phyloP scores from a whole-genome alignment of 2,329 filamentous ascomycete genomes.

The Epichloe uncinata region DNA sequence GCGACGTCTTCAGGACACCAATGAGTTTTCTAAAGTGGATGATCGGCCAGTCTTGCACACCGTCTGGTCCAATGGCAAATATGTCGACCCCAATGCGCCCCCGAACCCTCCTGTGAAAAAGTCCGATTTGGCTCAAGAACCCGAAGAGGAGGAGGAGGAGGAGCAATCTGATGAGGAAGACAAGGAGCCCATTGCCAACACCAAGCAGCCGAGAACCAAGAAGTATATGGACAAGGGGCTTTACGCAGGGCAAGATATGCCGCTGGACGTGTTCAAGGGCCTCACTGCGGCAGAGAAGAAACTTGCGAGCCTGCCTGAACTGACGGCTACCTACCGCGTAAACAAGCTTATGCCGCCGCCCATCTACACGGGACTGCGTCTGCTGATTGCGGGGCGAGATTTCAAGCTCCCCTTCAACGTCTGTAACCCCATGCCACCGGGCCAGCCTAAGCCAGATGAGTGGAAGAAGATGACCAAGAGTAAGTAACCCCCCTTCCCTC shows the following conservation, averaged over 20 bases:
- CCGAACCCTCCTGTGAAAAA: slow-evolving; percentile 26
- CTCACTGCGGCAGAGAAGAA: slow-evolving; percentile 37
- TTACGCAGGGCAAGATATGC: slow-evolving; percentile 66
- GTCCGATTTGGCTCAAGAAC: slow-evolving; percentile 11
- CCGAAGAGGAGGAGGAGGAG: neutral
- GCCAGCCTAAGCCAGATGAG: slow-evolving; percentile 82
- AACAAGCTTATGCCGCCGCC: slow-evolving; percentile 57
- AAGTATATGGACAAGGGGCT: slow-evolving; percentile 72
- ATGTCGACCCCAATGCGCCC: slow-evolving; percentile 33
- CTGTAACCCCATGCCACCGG: slow-evolving; percentile 73
- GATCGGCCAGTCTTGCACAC: slow-evolving; percentile 43
- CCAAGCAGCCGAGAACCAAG: slow-evolving; percentile 43
- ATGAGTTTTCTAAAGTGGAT: slow-evolving; percentile 48
- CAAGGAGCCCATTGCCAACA: slow-evolving; percentile 15
- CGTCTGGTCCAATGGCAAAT: slow-evolving; percentile 53
- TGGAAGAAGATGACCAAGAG: slow-evolving; percentile 89
- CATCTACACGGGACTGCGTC: slow-evolving; percentile 62
- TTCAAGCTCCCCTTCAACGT: slow-evolving; percentile 86
- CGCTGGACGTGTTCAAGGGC: slow-evolving; percentile 32
- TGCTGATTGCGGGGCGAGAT: slow-evolving; percentile 59
- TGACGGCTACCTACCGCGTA: slow-evolving; percentile 30
- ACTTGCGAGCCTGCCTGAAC: slow-evolving; percentile 32
- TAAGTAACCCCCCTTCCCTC: slow-evolving; percentile 24
- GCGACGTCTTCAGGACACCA: slow-evolving; percentile 45
- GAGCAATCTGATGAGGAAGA: slow-evolving; percentile 9